Evolutionary conservation across 805 yeast species (phyloP), one percentile per base, ranked within the genome.

Genomic region (Komagataella phaffii): DNA sequence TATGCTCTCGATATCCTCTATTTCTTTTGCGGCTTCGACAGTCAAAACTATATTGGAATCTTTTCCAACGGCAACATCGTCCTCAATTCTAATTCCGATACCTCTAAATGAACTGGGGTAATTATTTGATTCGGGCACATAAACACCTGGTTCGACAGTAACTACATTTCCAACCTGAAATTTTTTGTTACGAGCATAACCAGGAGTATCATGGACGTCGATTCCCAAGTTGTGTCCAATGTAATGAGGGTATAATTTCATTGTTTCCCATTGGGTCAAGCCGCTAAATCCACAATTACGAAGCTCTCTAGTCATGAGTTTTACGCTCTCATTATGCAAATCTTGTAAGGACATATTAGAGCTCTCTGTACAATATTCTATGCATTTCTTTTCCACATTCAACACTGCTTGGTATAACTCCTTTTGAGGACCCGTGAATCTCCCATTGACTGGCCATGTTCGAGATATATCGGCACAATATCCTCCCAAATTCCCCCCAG

Each of bases 381-480:
- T 88, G 61, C 96, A 86, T 51, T 76, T 69, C 62, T 83, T 84
- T 59, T 93, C 87, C 17, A 88, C 95, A 57, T 81, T 81, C 48
- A 93, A 69, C 4, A 93, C 96, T 2, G 91, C 96, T 58, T 88
- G 85, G 62, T 93, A 93, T 18, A 93, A 67, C 54, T 91, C 98
- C 50, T 75, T 75, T 65, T 93, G 99, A 2, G 96, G 80, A 7
- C 71, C 77, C 2, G 85, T 67, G 64, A 93, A 93, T 49, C 67
- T 70, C 2, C 95, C 88, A 44, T 76, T 76, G 49, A 81, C 83
- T 4, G 99, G 99, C 97, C 98, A 93, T 0, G 97, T 85, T 56
- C 99, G 76, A 2, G 98, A 90, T 48, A 93, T 93, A 66, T 93
- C 99, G 1, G 97, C 83, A 61, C 96, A 83, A 65, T 93, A 93